Evolutionary conservation across 2,329 filamentous ascomycete genomes (phyloP).

Genomic region (Talaromyces piceae): DNA sequence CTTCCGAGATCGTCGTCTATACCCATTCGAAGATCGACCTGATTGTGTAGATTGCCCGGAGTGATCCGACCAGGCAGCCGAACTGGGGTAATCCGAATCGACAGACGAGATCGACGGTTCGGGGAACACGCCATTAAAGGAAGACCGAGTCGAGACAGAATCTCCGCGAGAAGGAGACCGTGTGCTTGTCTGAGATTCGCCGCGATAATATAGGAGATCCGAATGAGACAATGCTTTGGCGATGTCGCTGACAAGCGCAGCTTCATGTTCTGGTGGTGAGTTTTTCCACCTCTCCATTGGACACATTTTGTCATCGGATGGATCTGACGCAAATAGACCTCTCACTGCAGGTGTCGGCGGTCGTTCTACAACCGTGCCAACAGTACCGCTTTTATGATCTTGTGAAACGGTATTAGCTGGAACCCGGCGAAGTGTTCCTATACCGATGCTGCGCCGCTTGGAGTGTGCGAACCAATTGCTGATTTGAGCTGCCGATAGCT

Average conservation of each 20-base stretch:
- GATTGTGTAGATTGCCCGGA: conserved; percentile 5
- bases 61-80: conserved; percentile 7
- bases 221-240: conserved; percentile 7
- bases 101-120: conserved; percentile 6
- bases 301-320: conserved; percentile 4
- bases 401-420: background rate
- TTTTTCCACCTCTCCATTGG: conserved; percentile 11
- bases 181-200: background rate
- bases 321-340: background rate
- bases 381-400: background rate
- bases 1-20: conserved; percentile 8
- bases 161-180: conserved; percentile 6
- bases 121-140: background rate
- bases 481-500: conserved; percentile 6
- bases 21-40: background rate
- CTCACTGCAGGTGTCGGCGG: conserved; percentile 4
- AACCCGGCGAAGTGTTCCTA: background rate
- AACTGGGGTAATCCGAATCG: conserved; percentile 2
- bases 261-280: conserved; percentile 11
- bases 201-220: background rate
- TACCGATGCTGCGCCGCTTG: conserved; percentile 3
- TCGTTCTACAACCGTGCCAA: background rate
- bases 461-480: conserved; percentile 8
- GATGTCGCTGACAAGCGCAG: conserved; percentile 8
- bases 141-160: conserved; percentile 3